A percentile compares a stretch with the other conserved stretches of the same genome.
Evolutionary conservation across 208 protist genomes (phyloP).

Genomic region (Porcisia hertigi): DNA sequence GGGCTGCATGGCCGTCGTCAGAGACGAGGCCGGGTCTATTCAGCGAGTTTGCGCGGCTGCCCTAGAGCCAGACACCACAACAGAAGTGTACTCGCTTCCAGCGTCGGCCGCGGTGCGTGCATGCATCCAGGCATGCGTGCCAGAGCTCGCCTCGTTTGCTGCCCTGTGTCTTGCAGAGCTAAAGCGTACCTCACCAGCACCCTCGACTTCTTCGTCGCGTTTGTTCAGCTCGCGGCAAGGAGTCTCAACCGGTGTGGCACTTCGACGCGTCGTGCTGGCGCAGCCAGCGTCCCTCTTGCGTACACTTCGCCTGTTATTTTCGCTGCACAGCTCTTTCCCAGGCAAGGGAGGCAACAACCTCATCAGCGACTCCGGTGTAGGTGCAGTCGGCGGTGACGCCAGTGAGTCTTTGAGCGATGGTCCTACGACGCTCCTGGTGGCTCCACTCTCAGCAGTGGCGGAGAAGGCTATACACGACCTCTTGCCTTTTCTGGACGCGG

Average conservation of each 20-base stretch:
- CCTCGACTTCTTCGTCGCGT: neutral
- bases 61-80: slow-evolving; percentile 57
- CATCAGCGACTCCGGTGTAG: neutral
- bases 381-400: neutral
- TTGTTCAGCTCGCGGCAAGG: neutral
- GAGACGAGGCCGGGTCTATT: slow-evolving; percentile 41
- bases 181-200: neutral
- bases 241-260: neutral
- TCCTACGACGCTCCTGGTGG: neutral
- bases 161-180: slow-evolving; percentile 19
- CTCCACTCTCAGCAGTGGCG: neutral
- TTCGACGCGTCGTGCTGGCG: slow-evolving; percentile 9
- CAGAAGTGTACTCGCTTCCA: slow-evolving; percentile 24
- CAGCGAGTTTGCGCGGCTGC: slow-evolving; percentile 45
- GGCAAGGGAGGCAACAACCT: neutral
- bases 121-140: slow-evolving; percentile 29
- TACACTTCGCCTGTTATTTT: slow-evolving; percentile 40
- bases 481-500: slow-evolving; percentile 30
- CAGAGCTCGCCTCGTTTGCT: slow-evolving; percentile 22
- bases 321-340: slow-evolving; percentile 6
- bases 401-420: neutral
- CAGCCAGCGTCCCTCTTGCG: slow-evolving; percentile 36
- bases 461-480: slow-evolving; percentile 17
- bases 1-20: slow-evolving; percentile 44
- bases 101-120: slow-evolving; percentile 22